A percentile compares a stretch with the other conserved stretches of the same genome.
These are phyloP conservation scores for Geranomyces michiganensis DNA, from an alignment of 192 early-diverging fungal genomes.

Conservation along the genomic window DNA sequence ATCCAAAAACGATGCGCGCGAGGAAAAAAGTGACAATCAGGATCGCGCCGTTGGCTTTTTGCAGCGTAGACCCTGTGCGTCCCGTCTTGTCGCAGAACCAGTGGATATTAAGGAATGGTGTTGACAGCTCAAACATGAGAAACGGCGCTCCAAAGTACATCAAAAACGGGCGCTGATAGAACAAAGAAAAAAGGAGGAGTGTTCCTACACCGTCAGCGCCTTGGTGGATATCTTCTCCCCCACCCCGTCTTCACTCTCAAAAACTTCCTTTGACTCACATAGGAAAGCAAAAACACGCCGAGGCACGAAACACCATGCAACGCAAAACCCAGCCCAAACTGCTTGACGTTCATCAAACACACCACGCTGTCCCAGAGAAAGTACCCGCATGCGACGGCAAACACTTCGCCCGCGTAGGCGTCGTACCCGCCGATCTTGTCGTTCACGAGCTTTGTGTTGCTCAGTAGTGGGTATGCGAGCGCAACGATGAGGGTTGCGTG, in stretches of 20 bases:
- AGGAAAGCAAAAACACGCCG: conserved; percentile 73
- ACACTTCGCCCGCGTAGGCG: conserved; percentile 69
- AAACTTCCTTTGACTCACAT: conserved; percentile 62
- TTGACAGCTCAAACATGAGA: conserved; percentile 89
- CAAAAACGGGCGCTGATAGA: conserved; percentile 72
- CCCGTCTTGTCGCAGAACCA: conserved; percentile 93
- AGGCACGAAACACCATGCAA: conserved; percentile 80
- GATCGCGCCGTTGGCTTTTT: conserved; percentile 82
- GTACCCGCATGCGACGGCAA: conserved; percentile 87
- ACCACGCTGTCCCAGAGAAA: conserved; percentile 89
- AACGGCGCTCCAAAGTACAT: conserved; percentile 86
- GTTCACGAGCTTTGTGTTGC: conserved; percentile 59
- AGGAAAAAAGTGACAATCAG: conserved; percentile 75
- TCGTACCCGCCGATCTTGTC: conserved; percentile 78
- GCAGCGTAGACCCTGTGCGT: conserved; percentile 74
- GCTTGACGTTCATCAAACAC: conserved; percentile 64
- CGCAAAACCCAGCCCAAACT: conserved; percentile 78
- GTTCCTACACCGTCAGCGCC: background rate
- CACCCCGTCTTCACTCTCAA: too few relatives aligned
- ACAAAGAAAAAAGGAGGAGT: background rate
- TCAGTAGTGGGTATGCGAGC: conserved; percentile 69
- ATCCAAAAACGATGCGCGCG: conserved; percentile 79
- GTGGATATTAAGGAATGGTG: conserved; percentile 88
- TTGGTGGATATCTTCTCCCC: too few relatives aligned
- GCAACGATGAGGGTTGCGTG: conserved; percentile 72